Evolutionary conservation across 2,329 filamentous ascomycete genomes (phyloP).

Genomic region (Neopestalotiopsis rosae): DNA sequence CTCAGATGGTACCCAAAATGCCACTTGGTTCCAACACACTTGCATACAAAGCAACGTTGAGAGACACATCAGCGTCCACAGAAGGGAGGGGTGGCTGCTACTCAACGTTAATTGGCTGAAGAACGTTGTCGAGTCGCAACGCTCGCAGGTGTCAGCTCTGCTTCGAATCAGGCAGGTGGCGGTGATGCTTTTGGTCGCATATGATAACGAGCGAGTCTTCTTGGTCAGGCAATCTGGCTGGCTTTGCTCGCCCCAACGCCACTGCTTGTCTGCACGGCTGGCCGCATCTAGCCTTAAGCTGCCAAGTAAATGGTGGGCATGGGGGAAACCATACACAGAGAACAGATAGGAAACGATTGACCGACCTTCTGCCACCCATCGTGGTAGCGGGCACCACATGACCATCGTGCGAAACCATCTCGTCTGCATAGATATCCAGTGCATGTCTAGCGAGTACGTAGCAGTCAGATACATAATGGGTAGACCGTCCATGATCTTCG

Average conservation of each 20-base stretch:
- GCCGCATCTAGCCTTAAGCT: neutral
- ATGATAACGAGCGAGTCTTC: neutral
- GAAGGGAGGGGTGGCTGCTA: neutral
- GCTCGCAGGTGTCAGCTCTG: neutral
- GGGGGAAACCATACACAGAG: neutral
- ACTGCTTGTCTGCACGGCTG: neutral
- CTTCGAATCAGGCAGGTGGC: constrained; percentile 5
- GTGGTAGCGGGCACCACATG: no score
- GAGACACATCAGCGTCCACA: neutral
- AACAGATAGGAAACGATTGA: no score
- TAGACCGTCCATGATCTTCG: neutral
- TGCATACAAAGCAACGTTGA: neutral
- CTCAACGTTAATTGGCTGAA: neutral
- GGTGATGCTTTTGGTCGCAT: neutral
- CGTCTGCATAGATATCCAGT: no score
- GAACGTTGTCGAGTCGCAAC: constrained; percentile 4
- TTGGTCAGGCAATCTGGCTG: no score
- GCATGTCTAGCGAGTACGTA: no score
- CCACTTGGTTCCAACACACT: neutral
- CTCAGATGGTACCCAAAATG: neutral
- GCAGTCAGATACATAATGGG: neutral
- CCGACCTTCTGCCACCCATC: no score
- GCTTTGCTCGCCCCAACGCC: neutral
- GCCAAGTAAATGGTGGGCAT: neutral
- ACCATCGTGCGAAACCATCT: no score